Evolutionary conservation across 768 basidiomycete genomes (phyloP).

Genomic region (Hygrocybe coccinea): DNA sequence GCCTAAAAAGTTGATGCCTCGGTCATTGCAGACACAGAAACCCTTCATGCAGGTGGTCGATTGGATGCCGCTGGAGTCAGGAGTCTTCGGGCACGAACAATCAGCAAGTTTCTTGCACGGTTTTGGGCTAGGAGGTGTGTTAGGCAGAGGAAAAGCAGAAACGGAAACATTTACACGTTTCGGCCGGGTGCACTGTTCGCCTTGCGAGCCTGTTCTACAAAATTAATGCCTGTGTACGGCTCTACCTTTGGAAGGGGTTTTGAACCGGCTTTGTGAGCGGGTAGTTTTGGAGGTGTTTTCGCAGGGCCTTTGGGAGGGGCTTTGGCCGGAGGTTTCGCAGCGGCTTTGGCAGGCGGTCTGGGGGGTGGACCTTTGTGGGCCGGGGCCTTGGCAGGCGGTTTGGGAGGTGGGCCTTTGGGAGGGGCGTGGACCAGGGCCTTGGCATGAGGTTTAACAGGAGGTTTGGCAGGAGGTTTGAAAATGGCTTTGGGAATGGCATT

Average conservation of each 20-base stretch:
- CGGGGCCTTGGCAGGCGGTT: no score
- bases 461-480: no score
- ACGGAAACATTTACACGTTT: not conserved
- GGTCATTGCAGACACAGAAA: not conserved
- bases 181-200: not conserved
- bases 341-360: no score
- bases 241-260: not conserved
- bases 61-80: no score
- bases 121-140: not conserved
- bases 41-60: slow-evolving; percentile 2
- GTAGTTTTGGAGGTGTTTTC: not conserved
- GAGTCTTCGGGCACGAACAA: not conserved
- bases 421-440: not conserved
- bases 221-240: not conserved
- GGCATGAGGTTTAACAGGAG: not conserved
- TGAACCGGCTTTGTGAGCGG: not conserved
- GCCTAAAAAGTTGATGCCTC: not conserved
- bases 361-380: no score
- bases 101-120: not conserved
- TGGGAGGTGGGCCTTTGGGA: not conserved
- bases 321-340: no score
- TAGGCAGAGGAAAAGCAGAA: not conserved
- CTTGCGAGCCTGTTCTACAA: not conserved
- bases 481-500: no score
- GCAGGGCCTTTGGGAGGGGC: no score